phyloP scores from a whole-genome alignment of 1,284 basidiomycete species.

The Ganoderma resinaceum region DNA sequence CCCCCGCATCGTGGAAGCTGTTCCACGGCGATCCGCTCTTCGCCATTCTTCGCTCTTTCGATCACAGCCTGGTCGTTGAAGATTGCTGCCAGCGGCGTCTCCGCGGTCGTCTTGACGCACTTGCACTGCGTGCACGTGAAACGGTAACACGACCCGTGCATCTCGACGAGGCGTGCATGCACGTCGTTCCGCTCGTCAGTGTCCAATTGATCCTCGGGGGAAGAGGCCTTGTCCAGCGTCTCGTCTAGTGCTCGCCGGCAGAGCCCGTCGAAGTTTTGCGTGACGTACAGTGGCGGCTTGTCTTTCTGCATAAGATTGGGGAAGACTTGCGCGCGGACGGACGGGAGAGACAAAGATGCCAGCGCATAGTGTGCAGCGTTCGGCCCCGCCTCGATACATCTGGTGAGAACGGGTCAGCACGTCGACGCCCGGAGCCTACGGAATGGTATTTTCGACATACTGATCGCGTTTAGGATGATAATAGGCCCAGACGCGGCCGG shows the following conservation, averaged over 20 bases:
- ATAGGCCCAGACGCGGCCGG: conserved; percentile 49
- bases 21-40: conserved; percentile 33
- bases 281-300: conserved; percentile 41
- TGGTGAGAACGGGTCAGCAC: background rate
- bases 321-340: conserved; percentile 17
- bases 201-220: background rate
- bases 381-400: conserved; percentile 35
- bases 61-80: background rate
- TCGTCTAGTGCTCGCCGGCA: conserved; percentile 36
- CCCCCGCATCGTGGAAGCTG: conserved; percentile 42
- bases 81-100: background rate
- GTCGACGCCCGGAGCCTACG: conserved; percentile 23
- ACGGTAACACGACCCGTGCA: conserved; percentile 44
- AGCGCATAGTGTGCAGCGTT: conserved; percentile 45
- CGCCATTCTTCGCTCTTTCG: conserved; percentile 1
- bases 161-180: conserved; percentile 32
- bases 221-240: background rate
- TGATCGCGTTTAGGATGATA: conserved; percentile 40
- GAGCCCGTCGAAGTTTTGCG: conserved; percentile 52
- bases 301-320: conserved; percentile 28
- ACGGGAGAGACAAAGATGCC: conserved; percentile 36
- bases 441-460: conserved; percentile 30
- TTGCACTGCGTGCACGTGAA: conserved; percentile 22
- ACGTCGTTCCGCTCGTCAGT: conserved; percentile 5
- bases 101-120: conserved; percentile 5